Conservation (phyloP, 177 flowering plant species). For the Vitis hybrid region DNA sequence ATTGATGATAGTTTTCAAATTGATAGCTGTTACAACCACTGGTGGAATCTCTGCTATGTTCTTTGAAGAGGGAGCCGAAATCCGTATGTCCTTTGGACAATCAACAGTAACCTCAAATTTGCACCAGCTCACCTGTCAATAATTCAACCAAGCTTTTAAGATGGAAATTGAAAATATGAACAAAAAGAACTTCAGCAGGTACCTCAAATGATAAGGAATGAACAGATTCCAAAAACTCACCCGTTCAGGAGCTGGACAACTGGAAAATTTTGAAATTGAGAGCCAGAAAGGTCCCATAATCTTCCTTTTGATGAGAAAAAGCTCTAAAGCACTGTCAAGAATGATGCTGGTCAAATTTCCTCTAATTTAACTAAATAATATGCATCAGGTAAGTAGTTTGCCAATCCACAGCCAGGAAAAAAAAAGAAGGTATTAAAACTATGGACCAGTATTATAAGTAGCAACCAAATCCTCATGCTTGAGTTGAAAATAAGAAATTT, state of each 20-base stretch:
- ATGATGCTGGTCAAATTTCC: constrained; percentile 13
- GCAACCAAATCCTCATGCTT: too few relatives aligned
- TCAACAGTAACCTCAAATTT: constrained; percentile 86
- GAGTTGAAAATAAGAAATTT: too few relatives aligned
- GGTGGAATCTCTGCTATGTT: constrained; percentile 68
- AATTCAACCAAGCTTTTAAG: neutral
- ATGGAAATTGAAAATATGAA: neutral
- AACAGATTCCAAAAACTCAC: constrained; percentile 36
- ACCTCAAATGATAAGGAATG: neutral
- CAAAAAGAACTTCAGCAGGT: neutral
- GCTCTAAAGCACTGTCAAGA: constrained; percentile 87
- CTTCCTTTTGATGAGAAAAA: constrained; percentile 86
- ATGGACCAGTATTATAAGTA: too few relatives aligned
- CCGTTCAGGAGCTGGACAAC: constrained; percentile 53
- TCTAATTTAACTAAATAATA: neutral
- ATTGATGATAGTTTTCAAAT: constrained; percentile 79
- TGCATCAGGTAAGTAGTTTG: neutral
- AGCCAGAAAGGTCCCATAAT: constrained; percentile 96
- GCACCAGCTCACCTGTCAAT: constrained; percentile 95
- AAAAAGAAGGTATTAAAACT: too few relatives aligned
- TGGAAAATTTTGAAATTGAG: constrained; percentile 68
- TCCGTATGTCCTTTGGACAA: constrained; percentile 63
- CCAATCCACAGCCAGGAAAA: neutral
- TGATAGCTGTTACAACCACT: constrained; percentile 82
- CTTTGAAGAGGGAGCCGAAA: constrained; percentile 45